phyloP scores from a whole-genome alignment of 129 eudicot species.

The Flaveria sonorensis region DNA sequence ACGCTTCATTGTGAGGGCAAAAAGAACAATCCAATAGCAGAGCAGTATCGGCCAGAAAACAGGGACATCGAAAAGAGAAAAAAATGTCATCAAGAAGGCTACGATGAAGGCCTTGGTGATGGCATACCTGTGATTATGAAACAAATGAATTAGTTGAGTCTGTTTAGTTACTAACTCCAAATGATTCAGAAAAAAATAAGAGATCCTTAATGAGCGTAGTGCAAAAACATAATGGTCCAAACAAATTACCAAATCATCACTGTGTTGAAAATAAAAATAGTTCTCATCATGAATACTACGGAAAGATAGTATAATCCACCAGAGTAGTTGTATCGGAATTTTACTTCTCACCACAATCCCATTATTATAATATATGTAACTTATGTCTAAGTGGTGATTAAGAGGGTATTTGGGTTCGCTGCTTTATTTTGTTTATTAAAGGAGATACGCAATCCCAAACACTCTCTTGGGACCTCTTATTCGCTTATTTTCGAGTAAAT shows the following conservation, averaged over 20 bases:
- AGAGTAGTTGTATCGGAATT: background rate
- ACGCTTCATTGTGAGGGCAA: constrained; percentile 39
- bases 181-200: background rate
- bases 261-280: background rate
- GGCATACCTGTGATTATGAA: constrained; percentile 43
- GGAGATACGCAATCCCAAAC: background rate
- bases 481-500: too few species aligned
- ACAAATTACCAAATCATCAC: background rate
- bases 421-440: background rate
- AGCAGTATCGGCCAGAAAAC: constrained; percentile 49
- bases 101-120: constrained; percentile 54
- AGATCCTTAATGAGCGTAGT: background rate
- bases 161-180: background rate
- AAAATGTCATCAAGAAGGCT: constrained; percentile 49
- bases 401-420: background rate
- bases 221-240: background rate
- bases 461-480: too few species aligned
- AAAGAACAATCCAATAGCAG: constrained; percentile 44
- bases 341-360: background rate
- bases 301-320: background rate
- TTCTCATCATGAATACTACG: background rate
- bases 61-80: constrained; percentile 49
- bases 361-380: background rate
- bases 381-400: background rate
- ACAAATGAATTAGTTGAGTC: background rate